phyloP scores from a whole-genome alignment of 495 filamentous ascomycete species.

The Letharia columbiana region DNA sequence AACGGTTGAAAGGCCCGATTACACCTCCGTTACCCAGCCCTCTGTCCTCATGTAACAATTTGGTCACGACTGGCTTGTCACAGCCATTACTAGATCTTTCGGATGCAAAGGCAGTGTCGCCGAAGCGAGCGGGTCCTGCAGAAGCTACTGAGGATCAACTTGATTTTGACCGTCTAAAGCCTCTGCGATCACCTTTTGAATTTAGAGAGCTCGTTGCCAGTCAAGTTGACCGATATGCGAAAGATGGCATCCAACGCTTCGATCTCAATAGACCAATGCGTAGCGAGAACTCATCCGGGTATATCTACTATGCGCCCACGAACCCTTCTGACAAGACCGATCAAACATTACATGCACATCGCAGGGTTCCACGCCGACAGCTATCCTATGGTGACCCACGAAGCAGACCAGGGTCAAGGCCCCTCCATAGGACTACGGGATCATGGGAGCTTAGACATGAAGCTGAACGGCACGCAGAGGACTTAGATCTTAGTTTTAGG shows the following conservation, averaged over 20 bases:
- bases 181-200: slow-evolving; percentile 3
- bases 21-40: not conserved
- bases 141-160: not conserved
- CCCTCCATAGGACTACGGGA: slow-evolving; percentile 11
- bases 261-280: not conserved
- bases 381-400: slow-evolving; percentile 10
- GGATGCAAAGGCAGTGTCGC: not conserved
- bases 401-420: not conserved
- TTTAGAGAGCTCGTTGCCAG: not conserved
- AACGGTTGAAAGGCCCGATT: not conserved
- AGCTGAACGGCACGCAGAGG: not conserved
- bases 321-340: slow-evolving; percentile 3
- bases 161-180: not conserved
- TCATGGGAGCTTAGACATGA: slow-evolving; percentile 4
- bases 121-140: not conserved
- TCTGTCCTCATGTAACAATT: not conserved
- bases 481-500: not conserved
- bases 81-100: not conserved
- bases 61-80: no score
- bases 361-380: slow-evolving; percentile 9
- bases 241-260: not conserved
- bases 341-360: not conserved
- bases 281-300: not conserved
- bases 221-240: not conserved
- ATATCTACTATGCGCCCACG: slow-evolving; percentile 2